phyloP scores from a whole-genome alignment of 2,329 filamentous ascomycete species.

The Arthroderma sp. region DNA sequence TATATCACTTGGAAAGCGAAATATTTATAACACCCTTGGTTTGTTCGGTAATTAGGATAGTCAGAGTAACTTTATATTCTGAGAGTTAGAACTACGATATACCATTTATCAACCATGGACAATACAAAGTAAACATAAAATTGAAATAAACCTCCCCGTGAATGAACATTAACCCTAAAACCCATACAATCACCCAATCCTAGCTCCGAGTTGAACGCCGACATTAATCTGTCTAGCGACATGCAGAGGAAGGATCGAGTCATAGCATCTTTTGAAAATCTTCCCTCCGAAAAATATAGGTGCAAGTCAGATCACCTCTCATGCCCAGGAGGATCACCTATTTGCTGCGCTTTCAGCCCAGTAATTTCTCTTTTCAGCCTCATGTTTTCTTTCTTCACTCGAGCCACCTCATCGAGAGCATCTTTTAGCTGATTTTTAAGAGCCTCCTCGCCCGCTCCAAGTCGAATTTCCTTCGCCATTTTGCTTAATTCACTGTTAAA shows the following conservation, averaged over 20 bases:
- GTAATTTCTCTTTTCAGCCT: constrained; percentile 71
- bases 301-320: not conserved
- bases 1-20: not conserved
- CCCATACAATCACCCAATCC: not conserved
- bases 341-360: constrained; percentile 47
- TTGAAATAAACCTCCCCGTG: not conserved
- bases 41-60: no score
- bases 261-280: not conserved
- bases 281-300: not conserved
- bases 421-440: constrained; percentile 59
- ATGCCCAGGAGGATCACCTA: constrained; percentile 15
- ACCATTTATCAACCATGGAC: not conserved
- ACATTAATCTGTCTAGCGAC: not conserved
- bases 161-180: not conserved
- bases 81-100: not conserved
- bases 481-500: constrained; percentile 86
- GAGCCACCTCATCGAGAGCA: constrained; percentile 61
- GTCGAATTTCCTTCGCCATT: constrained; percentile 64
- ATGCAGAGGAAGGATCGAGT: not conserved
- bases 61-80: no score
- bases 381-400: constrained; percentile 74
- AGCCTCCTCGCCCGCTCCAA: constrained; percentile 68
- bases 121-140: not conserved
- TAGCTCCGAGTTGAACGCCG: not conserved
- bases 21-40: not conserved